Evolutionary conservation across 2,329 filamentous ascomycete species (phyloP), one percentile per base, ranked within the genome.

Genomic region (Pezicula carpinea): DNA sequence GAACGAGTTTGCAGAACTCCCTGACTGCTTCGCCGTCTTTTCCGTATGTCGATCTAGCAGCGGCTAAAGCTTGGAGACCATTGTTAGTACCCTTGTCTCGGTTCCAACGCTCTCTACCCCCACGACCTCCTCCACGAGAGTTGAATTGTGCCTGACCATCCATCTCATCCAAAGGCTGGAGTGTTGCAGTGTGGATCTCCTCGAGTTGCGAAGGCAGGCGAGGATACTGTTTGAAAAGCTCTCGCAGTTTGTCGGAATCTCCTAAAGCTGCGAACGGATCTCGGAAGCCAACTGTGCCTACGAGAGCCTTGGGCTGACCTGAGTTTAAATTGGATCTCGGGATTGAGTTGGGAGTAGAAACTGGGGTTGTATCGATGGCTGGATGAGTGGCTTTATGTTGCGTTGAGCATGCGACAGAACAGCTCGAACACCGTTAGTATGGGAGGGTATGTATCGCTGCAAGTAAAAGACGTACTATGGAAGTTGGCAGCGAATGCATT

Each of bases 1-100:
- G 57, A 15, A 84, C 71, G 18, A 83, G 65, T 51, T 79, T 76
- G 39, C 74, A 76, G 57, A 81, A 85, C 62, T 83, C 81, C 44
- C 75, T 68, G 23, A 85, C 68, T 4, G 70, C 80, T 54, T 83
- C 78, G 23, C 79, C 79, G 48, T 75, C 75, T 53, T 75, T 72
- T n/a, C 74, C 71, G 1, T 72, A 69, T 23, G 71, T 69, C 26
- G 68, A 67, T 48, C 76, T 69, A 29, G 76, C 74, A 45, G 64
- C 69, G 35, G 74, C 73, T 48, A 85, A 64, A 13, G 73, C 74
- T 17, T 73, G 69, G 38, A 78, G 73, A 1, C 79, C 82, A 17
- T 74, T 74, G 45, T 74, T 68, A 41, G 82, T 69, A 6, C 81
- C 82, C 5, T 75, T 68, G 42, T 84, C 79, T 38, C 70, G 68